Percentiles rank a stretch among this genome's conserved stretches.
phyloP scores from a whole-genome alignment of 768 basidiomycete species.

The Tylopilus rubrobrunneus region DNA sequence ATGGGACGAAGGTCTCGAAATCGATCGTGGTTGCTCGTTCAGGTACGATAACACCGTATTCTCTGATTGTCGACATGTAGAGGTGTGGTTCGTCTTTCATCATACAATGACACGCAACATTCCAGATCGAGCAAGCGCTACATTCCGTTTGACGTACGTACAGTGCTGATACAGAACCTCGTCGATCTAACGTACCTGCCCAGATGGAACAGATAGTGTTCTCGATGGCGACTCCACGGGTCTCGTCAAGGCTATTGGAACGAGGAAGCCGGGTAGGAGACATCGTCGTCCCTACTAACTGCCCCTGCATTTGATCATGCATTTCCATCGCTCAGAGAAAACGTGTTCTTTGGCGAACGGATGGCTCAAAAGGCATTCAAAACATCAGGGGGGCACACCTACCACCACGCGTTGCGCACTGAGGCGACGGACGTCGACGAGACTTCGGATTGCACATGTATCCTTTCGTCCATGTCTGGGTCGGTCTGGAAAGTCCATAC shows the following conservation, averaged over 20 bases:
- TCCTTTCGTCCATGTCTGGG: conserved; percentile 40
- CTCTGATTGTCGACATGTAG: conserved; percentile 25
- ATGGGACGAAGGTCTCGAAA: conserved; percentile 50
- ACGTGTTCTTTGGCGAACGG: conserved; percentile 42
- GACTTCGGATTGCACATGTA: background rate
- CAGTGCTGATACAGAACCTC: background rate
- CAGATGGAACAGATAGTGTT: conserved; percentile 50
- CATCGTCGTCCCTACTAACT: too few relatives aligned
- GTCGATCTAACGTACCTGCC: background rate
- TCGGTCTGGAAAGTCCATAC: conserved; percentile 50
- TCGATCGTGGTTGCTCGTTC: conserved; percentile 62
- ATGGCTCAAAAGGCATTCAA: conserved; percentile 26
- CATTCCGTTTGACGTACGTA: conserved; percentile 48
- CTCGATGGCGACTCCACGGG: conserved; percentile 48
- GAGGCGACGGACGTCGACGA: conserved; percentile 1
- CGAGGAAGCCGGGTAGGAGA: too few relatives aligned
- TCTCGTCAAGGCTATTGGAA: conserved; percentile 44
- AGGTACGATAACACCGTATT: conserved; percentile 30
- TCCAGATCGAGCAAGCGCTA: conserved; percentile 50
- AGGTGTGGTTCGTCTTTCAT: conserved; percentile 30
- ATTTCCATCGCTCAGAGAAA: conserved; percentile 33
- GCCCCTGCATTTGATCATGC: background rate
- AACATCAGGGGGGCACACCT: background rate
- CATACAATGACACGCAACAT: background rate
- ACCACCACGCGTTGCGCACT: background rate